Evolutionary conservation across 768 basidiomycete species (phyloP).

Genomic region (Boletus rubroflammeus): DNA sequence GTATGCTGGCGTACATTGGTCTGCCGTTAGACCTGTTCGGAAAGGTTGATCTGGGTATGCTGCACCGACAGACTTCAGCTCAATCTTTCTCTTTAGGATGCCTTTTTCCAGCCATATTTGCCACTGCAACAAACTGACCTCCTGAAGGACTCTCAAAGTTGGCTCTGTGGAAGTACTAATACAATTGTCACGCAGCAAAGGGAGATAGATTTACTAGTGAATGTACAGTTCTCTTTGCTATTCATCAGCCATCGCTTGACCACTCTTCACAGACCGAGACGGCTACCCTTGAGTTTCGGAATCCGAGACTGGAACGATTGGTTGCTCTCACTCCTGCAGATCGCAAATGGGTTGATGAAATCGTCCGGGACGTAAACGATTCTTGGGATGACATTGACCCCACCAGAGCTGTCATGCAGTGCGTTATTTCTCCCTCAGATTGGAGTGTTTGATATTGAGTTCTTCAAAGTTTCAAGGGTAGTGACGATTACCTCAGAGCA

Average conservation of each 20-base stretch:
- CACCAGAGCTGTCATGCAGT: constrained; percentile 61
- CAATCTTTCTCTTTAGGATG: constrained; percentile 47
- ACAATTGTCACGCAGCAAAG: constrained; percentile 91
- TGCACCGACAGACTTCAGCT: not conserved
- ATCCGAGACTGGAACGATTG: constrained; percentile 73
- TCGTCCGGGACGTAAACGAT: constrained; percentile 82
- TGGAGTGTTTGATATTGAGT: not conserved
- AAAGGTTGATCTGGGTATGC: constrained; percentile 45
- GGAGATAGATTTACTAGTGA: constrained; percentile 87
- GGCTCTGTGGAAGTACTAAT: constrained; percentile 95
- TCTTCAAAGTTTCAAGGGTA: constrained; percentile 78
- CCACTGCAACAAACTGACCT: constrained; percentile 94
- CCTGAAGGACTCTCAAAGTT: constrained; percentile 72
- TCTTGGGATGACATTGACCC: constrained; percentile 70
- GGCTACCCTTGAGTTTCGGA: constrained; percentile 80
- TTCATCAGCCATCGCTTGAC: not conserved
- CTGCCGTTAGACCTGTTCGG: constrained; percentile 94
- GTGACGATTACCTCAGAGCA: constrained; percentile 88
- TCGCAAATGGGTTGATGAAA: constrained; percentile 97
- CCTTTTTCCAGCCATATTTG: constrained; percentile 97
- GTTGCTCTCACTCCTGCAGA: constrained; percentile 87
- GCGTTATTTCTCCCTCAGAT: constrained; percentile 27
- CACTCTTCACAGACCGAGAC: constrained; percentile 68
- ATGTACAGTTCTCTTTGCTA: constrained; percentile 43
- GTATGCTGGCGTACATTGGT: constrained; percentile 88